Evolutionary conservation across 768 basidiomycete species (phyloP), one percentile per base, ranked within the genome.

Genomic region (Scleroderma bovista): DNA sequence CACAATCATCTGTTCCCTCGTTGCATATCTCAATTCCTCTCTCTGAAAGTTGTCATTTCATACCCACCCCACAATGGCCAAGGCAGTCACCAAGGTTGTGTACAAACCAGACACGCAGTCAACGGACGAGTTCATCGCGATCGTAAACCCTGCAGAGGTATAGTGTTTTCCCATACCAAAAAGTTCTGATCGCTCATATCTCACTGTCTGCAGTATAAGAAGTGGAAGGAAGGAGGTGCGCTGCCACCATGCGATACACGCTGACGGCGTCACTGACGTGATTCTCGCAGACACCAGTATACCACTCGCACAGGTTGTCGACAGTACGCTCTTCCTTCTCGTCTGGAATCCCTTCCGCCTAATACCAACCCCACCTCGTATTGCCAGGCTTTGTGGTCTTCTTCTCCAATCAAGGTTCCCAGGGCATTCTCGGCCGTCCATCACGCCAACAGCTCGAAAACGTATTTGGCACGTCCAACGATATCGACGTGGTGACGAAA

Each of bases 371-470:
- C 32, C 17, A 31, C n/a, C n/a, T n/a, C n/a, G n/a, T n/a, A n/a
- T n/a, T n/a, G n/a, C n/a, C 55, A 89, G 88, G 87, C 3, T 93
- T 86, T 72, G 59, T 75, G 32, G 72, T 93, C 50, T 86, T 84
- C 66, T 71, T 77, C 62, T 84, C 88, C 17, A 66, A 67, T 20
- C 88, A 90, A 65, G 91, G 90, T 12, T 66, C 76, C 5, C 89
- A 93, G 67, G 92, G 90, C n/a, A 64, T 81, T 47, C 76, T 90
- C 33, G 79, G 82, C 23, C 73, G 75, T 46, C 75, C 88, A 11
- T 92, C 89, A n/a, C 81, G 86, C 44, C 92, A 93, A 63, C 83
- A 90, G 59, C 80, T 94, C 49, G 88, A 91, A 38, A 84, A 68
- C 48, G 71, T 71, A 32, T 93, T 94, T 56, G 81, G 74, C 16